A percentile compares a stretch with the other conserved stretches of the same genome.
Evolutionary conservation across 2,329 filamentous ascomycete species (phyloP).

Genomic region (Aureobasidium sp.): DNA sequence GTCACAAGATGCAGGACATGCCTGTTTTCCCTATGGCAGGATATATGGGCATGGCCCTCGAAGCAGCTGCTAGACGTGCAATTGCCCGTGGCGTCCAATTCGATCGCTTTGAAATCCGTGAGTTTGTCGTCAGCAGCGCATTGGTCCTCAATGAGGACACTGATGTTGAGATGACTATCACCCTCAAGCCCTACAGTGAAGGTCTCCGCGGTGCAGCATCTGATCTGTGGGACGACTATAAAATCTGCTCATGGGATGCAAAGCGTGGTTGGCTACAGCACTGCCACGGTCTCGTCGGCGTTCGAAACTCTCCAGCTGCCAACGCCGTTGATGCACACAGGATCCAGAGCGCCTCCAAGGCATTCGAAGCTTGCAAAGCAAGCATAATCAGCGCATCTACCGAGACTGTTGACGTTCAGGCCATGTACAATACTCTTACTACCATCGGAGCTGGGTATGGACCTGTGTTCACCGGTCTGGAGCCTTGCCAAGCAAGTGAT

Average conservation of each 20-base stretch:
- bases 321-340: conserved; percentile 8
- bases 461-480: neutral
- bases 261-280: conserved; percentile 11
- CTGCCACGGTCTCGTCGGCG: conserved; percentile 9
- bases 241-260: conserved; percentile 7
- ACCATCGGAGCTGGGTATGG: neutral
- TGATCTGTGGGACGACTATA: conserved; percentile 6
- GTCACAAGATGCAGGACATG: conserved; percentile 27
- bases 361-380: neutral
- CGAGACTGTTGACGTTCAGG: neutral
- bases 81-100: conserved; percentile 1
- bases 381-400: neutral
- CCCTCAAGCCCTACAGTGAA: conserved; percentile 1
- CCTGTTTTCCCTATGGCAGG: conserved; percentile 29
- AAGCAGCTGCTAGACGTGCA: conserved; percentile 17
- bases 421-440: conserved; percentile 7
- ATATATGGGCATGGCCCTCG: conserved; percentile 20
- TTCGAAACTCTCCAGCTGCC: neutral
- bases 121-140: conserved; percentile 7
- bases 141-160: conserved; percentile 7
- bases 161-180: conserved; percentile 9
- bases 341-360: neutral
- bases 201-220: conserved; percentile 3
- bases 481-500: conserved; percentile 4
- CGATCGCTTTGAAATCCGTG: neutral